Percentiles rank a stretch among this genome's conserved stretches.
phyloP scores from a whole-genome alignment of 108 stramenopile species.

The Parietichytrium sp. region DNA sequence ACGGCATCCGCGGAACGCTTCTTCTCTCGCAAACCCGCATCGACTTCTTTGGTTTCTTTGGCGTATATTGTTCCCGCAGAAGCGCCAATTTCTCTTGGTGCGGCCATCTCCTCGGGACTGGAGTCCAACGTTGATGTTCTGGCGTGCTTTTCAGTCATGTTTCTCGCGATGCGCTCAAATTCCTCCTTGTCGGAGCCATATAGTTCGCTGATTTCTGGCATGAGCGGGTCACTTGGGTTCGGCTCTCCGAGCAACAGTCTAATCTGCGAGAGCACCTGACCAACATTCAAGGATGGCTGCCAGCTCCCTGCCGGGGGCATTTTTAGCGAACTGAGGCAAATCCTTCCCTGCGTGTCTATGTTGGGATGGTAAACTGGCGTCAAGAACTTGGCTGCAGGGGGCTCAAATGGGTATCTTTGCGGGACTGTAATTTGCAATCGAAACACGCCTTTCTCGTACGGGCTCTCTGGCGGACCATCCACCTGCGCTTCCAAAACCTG shows the following conservation, averaged over 20 bases:
- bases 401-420: background rate
- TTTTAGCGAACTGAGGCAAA: slow-evolving; percentile 25
- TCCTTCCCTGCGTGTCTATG: background rate
- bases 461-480: slow-evolving; percentile 3
- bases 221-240: slow-evolving; percentile 13
- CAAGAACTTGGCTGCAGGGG: background rate
- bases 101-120: no score
- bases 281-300: background rate
- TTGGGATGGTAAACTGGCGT: slow-evolving; percentile 26
- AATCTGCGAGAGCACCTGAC: slow-evolving; percentile 26
- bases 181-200: no score
- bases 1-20: no score
- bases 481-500: background rate
- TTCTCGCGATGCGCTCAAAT: no score
- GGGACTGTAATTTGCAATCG: background rate
- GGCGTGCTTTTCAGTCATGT: no score
- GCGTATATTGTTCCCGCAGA: no score
- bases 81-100: no score
- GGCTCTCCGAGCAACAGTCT: slow-evolving; percentile 26
- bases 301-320: slow-evolving; percentile 15
- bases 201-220: slow-evolving; percentile 28
- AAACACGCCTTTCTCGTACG: background rate
- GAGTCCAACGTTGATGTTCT: no score
- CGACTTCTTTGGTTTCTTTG: no score
- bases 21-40: no score